These are phyloP conservation scores for Poa annua DNA, from an alignment of 176 grass and related monocot genomes.

Conservation along the genomic window DNA sequence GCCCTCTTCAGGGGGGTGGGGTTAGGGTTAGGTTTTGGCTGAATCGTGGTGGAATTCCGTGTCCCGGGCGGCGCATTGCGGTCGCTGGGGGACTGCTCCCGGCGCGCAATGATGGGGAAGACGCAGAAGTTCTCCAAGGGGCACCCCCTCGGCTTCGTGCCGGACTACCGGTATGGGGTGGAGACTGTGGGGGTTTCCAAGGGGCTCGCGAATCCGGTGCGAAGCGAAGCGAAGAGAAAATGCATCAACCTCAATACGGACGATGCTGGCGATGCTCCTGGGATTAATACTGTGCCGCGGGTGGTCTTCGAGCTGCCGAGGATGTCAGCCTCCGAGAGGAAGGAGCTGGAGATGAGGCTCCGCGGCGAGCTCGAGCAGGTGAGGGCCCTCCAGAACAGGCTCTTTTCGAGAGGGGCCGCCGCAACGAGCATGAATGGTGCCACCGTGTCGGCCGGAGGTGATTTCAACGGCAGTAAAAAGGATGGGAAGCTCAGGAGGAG, in stretches of 20 bases:
- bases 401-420: slow-evolving; percentile 42
- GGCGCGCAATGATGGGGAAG: slow-evolving; percentile 79
- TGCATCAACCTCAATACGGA: slow-evolving; percentile 49
- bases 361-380: slow-evolving; percentile 66
- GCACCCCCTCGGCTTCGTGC: slow-evolving; percentile 74
- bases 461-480: slow-evolving; percentile 48
- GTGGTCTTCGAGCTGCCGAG: slow-evolving; percentile 57
- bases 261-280: background rate
- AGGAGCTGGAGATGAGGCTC: slow-evolving; percentile 60
- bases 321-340: slow-evolving; percentile 58
- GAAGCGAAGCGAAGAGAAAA: slow-evolving; percentile 77
- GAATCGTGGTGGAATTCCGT: slow-evolving; percentile 44
- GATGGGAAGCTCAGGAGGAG: slow-evolving; percentile 49
- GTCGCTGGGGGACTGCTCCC: background rate
- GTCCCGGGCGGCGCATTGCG: slow-evolving; percentile 39
- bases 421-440: slow-evolving; percentile 42
- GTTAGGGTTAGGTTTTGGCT: slow-evolving; percentile 55
- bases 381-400: slow-evolving; percentile 56
- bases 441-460: slow-evolving; percentile 1
- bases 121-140: slow-evolving; percentile 87
- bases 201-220: slow-evolving; percentile 51
- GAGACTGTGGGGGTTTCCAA: slow-evolving; percentile 77
- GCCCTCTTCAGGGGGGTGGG: background rate
- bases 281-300: slow-evolving; percentile 54
- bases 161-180: slow-evolving; percentile 74